Conservation (phyloP, 805 yeast species). For the Candida insectalens region DNA sequence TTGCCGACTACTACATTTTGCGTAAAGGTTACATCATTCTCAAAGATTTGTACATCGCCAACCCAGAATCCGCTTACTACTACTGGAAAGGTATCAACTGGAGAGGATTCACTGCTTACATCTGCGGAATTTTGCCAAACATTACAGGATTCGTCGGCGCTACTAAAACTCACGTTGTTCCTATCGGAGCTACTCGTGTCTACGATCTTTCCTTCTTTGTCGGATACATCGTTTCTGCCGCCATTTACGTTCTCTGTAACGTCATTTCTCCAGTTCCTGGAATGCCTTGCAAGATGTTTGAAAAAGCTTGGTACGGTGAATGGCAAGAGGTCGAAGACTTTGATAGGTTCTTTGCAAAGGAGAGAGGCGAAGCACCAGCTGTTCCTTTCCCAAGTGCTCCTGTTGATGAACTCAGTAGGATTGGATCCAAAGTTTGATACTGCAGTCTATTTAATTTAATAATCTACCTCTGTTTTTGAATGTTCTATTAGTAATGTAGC, state of each 20-base stretch:
- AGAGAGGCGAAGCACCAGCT: constrained; percentile 3
- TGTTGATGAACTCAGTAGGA: too few species aligned
- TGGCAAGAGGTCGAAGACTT: constrained; percentile 58
- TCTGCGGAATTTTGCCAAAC: constrained; percentile 74
- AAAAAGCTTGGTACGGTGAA: constrained; percentile 54
- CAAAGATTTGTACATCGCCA: constrained; percentile 51
- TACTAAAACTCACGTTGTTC: constrained; percentile 58
- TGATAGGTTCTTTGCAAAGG: constrained; percentile 25
- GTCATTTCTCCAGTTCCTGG: constrained; percentile 41
- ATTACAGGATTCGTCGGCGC: constrained; percentile 86
- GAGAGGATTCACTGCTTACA: constrained; percentile 76
- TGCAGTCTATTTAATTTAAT: background rate
- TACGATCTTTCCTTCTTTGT: constrained; percentile 69
- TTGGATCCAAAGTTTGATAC: too few species aligned
- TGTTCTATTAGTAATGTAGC: too few species aligned
- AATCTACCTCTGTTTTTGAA: background rate
- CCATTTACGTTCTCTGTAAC: constrained; percentile 44
- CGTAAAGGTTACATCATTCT: constrained; percentile 63
- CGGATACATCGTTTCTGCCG: constrained; percentile 56
- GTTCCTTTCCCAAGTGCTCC: too few species aligned
- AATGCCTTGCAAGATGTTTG: constrained; percentile 32
- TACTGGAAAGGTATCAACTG: constrained; percentile 67
- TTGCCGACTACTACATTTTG: constrained; percentile 59
- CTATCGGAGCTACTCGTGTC: constrained; percentile 66
- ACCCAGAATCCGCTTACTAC: constrained; percentile 39